Evolutionary conservation across 331 rosid species (phyloP).

Genomic region (Quercus tomentella): DNA sequence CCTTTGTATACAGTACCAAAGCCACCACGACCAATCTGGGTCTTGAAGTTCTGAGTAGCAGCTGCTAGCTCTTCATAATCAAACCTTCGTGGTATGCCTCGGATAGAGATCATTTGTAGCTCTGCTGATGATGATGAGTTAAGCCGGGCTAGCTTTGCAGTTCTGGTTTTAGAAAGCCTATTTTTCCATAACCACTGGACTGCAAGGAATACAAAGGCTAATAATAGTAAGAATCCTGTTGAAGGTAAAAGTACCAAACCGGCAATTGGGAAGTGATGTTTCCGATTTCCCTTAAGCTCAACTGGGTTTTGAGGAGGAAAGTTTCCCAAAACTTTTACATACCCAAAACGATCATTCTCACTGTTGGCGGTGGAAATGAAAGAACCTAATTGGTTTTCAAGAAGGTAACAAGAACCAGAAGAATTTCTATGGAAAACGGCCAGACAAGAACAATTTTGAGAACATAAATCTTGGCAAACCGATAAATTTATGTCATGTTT

Average conservation of each 20-base stretch:
- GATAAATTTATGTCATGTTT: constrained; percentile 38
- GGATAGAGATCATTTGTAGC: constrained; percentile 60
- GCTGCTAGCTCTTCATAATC: constrained; percentile 58
- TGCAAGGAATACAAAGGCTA: constrained; percentile 27
- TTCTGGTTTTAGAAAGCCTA: constrained; percentile 23
- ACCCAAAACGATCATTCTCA: constrained; percentile 40
- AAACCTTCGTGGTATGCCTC: constrained; percentile 84
- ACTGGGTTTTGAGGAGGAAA: neutral
- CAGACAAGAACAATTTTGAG: constrained; percentile 64
- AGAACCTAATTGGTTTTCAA: constrained; percentile 65
- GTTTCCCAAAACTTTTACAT: constrained; percentile 39
- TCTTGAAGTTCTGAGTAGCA: constrained; percentile 71
- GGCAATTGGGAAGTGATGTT: constrained; percentile 43
- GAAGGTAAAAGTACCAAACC: constrained; percentile 63
- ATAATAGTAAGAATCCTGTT: constrained; percentile 41
- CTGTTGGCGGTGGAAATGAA: constrained; percentile 25
- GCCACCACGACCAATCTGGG: constrained; percentile 77
- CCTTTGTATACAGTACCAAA: constrained; percentile 87
- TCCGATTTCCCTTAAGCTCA: constrained; percentile 5
- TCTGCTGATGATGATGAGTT: constrained; percentile 55
- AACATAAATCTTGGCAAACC: constrained; percentile 60
- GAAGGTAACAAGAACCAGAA: constrained; percentile 60
- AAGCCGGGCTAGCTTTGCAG: constrained; percentile 31
- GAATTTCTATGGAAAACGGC: constrained; percentile 55
- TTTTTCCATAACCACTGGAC: constrained; percentile 44